Evolutionary conservation across 129 eudicot genomes (phyloP).

Genomic region (Tagetes patula): DNA sequence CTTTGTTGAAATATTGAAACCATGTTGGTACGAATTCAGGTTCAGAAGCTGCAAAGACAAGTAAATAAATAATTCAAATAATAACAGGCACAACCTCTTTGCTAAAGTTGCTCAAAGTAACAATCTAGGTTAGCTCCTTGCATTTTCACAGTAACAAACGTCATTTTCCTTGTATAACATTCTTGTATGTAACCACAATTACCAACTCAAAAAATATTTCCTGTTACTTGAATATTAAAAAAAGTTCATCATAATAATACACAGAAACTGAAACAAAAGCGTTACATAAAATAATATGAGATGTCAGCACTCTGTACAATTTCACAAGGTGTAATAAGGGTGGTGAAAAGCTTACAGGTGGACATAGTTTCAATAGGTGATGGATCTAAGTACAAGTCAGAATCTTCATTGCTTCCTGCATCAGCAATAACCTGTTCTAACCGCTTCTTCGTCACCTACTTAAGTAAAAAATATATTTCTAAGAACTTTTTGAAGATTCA

Average conservation of each 20-base stretch:
- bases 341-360: constrained; percentile 49
- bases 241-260: neutral
- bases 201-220: constrained; percentile 10
- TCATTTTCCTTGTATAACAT: constrained; percentile 17
- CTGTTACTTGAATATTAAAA: neutral
- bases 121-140: constrained; percentile 11
- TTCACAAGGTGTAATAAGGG: constrained; percentile 13
- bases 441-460: constrained; percentile 86
- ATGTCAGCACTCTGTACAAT: constrained; percentile 5
- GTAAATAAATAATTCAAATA: constrained; percentile 2
- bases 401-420: constrained; percentile 66
- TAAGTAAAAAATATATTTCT: constrained; percentile 31
- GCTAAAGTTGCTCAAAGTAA: constrained; percentile 5
- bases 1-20: constrained; percentile 78
- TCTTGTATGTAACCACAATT: constrained; percentile 4
- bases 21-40: constrained; percentile 72
- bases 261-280: neutral
- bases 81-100: neutral
- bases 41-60: constrained; percentile 56
- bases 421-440: constrained; percentile 74
- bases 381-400: constrained; percentile 54
- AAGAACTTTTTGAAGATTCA: constrained; percentile 9
- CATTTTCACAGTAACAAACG: neutral
- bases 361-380: constrained; percentile 49
- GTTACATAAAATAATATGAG: constrained; percentile 7